A percentile compares a stretch with the other conserved stretches of the same genome.
Conservation (phyloP, 2,329 filamentous ascomycete species). For the Seiridium cupressi region DNA sequence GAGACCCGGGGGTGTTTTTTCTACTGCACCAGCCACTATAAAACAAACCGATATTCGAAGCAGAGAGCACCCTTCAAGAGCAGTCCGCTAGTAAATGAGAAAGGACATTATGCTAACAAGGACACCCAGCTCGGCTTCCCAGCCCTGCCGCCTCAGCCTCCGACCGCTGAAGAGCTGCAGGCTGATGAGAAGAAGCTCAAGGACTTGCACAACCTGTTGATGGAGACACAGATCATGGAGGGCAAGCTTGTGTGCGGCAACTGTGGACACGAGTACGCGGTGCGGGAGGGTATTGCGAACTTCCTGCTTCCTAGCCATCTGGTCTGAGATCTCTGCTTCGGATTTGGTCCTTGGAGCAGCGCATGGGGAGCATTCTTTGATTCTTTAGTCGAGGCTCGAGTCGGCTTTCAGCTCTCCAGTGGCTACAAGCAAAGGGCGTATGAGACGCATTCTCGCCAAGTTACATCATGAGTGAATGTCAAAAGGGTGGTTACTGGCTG, state of each 20-base stretch:
- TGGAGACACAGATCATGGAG: conserved; percentile 87
- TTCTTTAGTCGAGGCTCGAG: too few relatives aligned
- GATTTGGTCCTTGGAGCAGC: too few relatives aligned
- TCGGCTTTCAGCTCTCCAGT: too few relatives aligned
- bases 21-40: too few relatives aligned
- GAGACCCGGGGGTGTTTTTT: too few relatives aligned
- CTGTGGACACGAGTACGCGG: conserved; percentile 90
- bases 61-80: too few relatives aligned
- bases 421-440: too few relatives aligned
- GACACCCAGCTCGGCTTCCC: conserved; percentile 72
- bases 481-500: neutral
- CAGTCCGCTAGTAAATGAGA: too few relatives aligned
- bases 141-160: conserved; percentile 63
- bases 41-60: too few relatives aligned
- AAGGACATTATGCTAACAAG: neutral
- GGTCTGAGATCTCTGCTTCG: conserved; percentile 45
- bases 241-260: conserved; percentile 87
- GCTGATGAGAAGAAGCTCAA: conserved; percentile 67
- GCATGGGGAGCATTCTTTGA: too few relatives aligned
- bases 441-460: too few relatives aligned
- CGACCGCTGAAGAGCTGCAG: conserved; percentile 60
- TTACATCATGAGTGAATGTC: too few relatives aligned
- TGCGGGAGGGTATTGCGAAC: conserved; percentile 96
- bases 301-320: conserved; percentile 92
- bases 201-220: conserved; percentile 76